Evolutionary conservation across 495 filamentous ascomycete species (phyloP).

Genomic region (Talaromyces trachyspermus): DNA sequence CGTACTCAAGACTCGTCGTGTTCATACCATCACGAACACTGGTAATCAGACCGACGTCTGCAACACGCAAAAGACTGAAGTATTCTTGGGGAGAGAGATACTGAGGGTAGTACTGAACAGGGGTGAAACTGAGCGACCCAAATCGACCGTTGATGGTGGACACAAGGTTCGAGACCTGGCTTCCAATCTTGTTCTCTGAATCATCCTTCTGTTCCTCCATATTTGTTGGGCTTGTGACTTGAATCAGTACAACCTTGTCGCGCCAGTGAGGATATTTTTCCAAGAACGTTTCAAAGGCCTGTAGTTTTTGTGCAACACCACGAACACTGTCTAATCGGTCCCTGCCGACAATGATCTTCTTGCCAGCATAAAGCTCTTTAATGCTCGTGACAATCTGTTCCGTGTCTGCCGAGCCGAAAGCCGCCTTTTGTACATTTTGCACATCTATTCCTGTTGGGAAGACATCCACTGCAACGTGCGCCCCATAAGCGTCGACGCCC

Average conservation of each 20-base stretch:
- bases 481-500: conserved; percentile 81
- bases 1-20: conserved; percentile 87
- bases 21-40: conserved; percentile 95
- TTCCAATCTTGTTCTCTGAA: conserved; percentile 60
- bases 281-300: conserved; percentile 85
- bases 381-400: conserved; percentile 59
- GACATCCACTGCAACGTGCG: conserved; percentile 79
- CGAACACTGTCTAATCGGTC: conserved; percentile 85
- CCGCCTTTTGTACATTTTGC: conserved; percentile 57
- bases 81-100: conserved; percentile 84
- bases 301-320: conserved; percentile 85
- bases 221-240: conserved; percentile 82
- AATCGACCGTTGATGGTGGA: conserved; percentile 84
- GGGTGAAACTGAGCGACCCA: conserved; percentile 76
- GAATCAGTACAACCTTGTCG: conserved; percentile 87
- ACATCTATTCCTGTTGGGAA: conserved; percentile 90
- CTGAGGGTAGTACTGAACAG: conserved; percentile 87
- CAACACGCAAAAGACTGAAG: conserved; percentile 78
- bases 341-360: conserved; percentile 90
- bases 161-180: conserved; percentile 79
- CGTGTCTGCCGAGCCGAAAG: conserved; percentile 59
- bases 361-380: conserved; percentile 64
- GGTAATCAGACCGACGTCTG: conserved; percentile 85
- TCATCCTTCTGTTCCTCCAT: conserved; percentile 68
- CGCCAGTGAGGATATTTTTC: conserved; percentile 82